These are phyloP conservation scores for Cochlearia excelsa DNA, from an alignment of 345 rosid species.

Conservation along the genomic window DNA sequence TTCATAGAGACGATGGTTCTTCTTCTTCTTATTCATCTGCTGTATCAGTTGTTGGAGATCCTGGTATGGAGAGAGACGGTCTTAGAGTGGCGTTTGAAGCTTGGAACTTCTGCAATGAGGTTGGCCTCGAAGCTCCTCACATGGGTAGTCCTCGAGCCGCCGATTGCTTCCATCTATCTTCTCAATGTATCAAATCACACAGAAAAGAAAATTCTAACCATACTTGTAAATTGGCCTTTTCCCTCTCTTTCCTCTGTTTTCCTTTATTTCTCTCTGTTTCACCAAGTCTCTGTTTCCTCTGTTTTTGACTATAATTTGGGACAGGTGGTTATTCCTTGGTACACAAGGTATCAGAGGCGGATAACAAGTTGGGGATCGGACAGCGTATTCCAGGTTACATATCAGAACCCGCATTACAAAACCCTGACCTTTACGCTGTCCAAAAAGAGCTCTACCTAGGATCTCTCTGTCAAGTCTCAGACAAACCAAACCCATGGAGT, in stretches of 20 bases:
- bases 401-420: slow-evolving; percentile 32
- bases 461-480: slow-evolving; percentile 58
- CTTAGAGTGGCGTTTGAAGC: slow-evolving; percentile 76
- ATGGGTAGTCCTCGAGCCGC: slow-evolving; percentile 92
- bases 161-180: slow-evolving; percentile 67
- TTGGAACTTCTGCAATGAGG: slow-evolving; percentile 94
- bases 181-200: background rate
- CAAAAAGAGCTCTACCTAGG: slow-evolving; percentile 73
- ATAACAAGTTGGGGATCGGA: slow-evolving; percentile 64
- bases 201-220: background rate
- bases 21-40: background rate
- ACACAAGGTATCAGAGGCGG: slow-evolving; percentile 60
- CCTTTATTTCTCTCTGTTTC: background rate
- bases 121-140: slow-evolving; percentile 62
- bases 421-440: slow-evolving; percentile 63
- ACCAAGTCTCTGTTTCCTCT: slow-evolving; percentile 6
- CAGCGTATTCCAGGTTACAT: slow-evolving; percentile 37
- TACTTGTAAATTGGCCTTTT: background rate
- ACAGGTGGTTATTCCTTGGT: slow-evolving; percentile 48
- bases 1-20: slow-evolving; percentile 12
- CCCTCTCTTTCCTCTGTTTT: too few species aligned
- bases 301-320: background rate
- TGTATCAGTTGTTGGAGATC: slow-evolving; percentile 69
- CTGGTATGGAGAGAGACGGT: slow-evolving; percentile 76
- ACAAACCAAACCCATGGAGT: slow-evolving; percentile 68